These are phyloP conservation scores for Acacia concinna DNA, from an alignment of 331 rosid species.

Conservation along the genomic window DNA sequence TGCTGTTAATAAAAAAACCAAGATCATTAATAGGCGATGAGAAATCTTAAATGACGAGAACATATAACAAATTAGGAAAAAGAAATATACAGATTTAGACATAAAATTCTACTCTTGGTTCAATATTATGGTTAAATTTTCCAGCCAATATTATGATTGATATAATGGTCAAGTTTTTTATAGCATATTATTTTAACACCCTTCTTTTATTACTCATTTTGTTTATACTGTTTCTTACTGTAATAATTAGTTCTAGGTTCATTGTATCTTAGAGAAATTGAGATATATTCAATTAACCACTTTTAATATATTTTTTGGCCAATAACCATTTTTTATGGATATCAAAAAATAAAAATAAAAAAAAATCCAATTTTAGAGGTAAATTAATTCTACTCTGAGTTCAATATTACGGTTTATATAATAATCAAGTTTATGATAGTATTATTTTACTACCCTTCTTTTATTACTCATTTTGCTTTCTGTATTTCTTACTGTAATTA, in stretches of 20 bases:
- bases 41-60: not conserved
- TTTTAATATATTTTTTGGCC: no score
- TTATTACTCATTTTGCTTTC: not conserved
- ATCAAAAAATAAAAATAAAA: not conserved
- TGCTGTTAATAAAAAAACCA: not conserved
- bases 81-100: not conserved
- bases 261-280: not conserved
- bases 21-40: not conserved
- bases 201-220: not conserved
- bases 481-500: not conserved
- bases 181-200: no score
- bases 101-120: not conserved
- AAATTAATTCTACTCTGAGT: not conserved
- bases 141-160: not conserved
- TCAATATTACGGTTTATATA: no score
- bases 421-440: no score
- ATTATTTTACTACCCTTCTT: not conserved
- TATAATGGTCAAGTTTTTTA: no score
- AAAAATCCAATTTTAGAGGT: not conserved
- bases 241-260: no score
- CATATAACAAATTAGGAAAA: not conserved
- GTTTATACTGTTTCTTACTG: no score
- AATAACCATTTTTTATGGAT: no score
- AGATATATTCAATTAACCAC: not conserved
- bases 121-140: not conserved